Evolutionary conservation across 2,329 filamentous ascomycete genomes (phyloP).

Genomic region (Apiospora hydei): DNA sequence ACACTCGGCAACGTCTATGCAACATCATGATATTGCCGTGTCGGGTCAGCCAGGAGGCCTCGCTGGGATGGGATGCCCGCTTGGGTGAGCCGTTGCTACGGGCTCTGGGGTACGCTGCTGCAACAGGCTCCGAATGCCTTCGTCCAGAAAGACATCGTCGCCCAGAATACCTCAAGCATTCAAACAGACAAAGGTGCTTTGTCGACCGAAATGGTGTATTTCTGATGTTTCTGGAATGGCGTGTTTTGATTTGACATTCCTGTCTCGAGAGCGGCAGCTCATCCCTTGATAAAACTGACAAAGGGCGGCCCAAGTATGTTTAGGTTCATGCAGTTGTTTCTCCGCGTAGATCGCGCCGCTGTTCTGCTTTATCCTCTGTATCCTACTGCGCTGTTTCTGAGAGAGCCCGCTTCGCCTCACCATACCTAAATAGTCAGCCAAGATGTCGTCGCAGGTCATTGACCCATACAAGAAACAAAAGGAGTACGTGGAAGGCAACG

Average conservation of each 20-base stretch:
- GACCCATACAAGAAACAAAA: constrained; percentile 36
- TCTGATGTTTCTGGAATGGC: constrained; percentile 12
- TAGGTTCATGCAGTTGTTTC: constrained; percentile 10
- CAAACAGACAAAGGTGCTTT: constrained; percentile 4
- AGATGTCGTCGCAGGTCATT: constrained; percentile 23
- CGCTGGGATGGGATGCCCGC: not conserved
- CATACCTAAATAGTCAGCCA: constrained; percentile 24
- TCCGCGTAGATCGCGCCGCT: not conserved
- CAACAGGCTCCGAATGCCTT: not conserved
- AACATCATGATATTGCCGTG: not conserved
- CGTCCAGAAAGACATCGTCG: not conserved
- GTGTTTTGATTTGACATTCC: constrained; percentile 12
- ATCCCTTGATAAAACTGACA: constrained; percentile 21
- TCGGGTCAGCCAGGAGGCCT: not conserved
- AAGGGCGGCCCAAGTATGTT: constrained; percentile 7
- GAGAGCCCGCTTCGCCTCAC: constrained; percentile 6
- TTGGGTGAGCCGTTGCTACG: not conserved
- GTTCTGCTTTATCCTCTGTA: constrained; percentile 16
- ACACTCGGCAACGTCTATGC: not conserved
- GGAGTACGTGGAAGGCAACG: constrained; percentile 48
- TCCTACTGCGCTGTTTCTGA: not conserved
- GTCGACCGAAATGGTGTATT: not conserved
- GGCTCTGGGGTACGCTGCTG: too few species aligned
- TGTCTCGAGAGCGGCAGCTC: constrained; percentile 16
- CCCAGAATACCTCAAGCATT: not conserved